Percentiles rank a stretch among this genome's conserved stretches.
Conservation (phyloP, 1,284 basidiomycete species). For the Pascua sp. region DNA sequence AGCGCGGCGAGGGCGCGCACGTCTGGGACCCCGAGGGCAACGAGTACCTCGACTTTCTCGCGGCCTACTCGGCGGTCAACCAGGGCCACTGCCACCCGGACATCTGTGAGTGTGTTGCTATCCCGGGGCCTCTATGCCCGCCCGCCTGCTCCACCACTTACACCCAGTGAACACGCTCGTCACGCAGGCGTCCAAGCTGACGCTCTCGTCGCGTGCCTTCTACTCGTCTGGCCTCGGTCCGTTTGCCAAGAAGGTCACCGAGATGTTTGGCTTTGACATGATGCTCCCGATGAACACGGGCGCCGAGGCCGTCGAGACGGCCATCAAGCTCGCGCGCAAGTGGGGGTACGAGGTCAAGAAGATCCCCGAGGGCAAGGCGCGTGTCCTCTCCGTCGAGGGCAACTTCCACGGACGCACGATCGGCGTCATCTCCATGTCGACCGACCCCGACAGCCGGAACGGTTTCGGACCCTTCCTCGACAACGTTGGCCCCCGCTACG, state of each 20-base stretch:
- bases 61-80: constrained; percentile 93
- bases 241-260: constrained; percentile 81
- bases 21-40: constrained; percentile 95
- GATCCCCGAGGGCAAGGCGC: constrained; percentile 75
- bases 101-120: constrained; percentile 32
- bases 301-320: constrained; percentile 94
- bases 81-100: constrained; percentile 92
- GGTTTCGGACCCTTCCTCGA: constrained; percentile 90
- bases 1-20: constrained; percentile 80
- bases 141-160: constrained; percentile 5
- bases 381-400: constrained; percentile 79
- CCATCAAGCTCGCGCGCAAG: constrained; percentile 73
- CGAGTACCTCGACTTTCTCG: constrained; percentile 93
- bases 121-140: no score
- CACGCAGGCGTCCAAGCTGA: constrained; percentile 83
- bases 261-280: constrained; percentile 86
- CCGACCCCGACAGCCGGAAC: constrained; percentile 81
- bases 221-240: constrained; percentile 88
- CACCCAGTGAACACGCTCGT: constrained; percentile 69
- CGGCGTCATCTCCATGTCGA: constrained; percentile 89
- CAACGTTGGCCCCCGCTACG: constrained; percentile 69
- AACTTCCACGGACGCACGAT: constrained; percentile 97
- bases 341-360: constrained; percentile 88
- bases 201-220: constrained; percentile 92
- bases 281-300: constrained; percentile 99